Percentiles rank a stretch among this genome's conserved stretches.
Evolutionary conservation across 139 green algal species (phyloP).

Genomic region (Picocystis salinarum): DNA sequence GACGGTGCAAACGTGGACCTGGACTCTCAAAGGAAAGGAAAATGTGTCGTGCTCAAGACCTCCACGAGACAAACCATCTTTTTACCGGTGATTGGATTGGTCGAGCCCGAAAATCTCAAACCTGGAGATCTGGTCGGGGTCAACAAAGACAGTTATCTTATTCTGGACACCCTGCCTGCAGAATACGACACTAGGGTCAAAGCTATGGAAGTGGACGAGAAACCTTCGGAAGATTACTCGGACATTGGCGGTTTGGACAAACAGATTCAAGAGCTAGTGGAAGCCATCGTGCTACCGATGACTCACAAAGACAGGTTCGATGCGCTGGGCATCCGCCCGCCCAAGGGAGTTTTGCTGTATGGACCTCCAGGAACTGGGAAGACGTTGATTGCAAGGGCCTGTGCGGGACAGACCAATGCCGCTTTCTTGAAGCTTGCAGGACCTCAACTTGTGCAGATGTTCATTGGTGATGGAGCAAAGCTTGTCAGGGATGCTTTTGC

Average conservation of each 20-base stretch:
- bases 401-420: conserved; percentile 93
- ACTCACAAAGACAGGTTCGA: conserved; percentile 88
- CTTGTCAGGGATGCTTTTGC: conserved; percentile 94
- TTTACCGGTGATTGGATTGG: conserved; percentile 86
- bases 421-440: conserved; percentile 96
- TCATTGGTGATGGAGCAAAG: conserved; percentile 97
- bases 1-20: conserved; percentile 65
- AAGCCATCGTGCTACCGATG: conserved; percentile 95
- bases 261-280: conserved; percentile 91
- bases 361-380: conserved; percentile 86
- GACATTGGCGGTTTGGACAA: conserved; percentile 95
- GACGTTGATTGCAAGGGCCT: conserved; percentile 80
- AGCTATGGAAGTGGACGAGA: conserved; percentile 85
- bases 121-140: conserved; percentile 48
- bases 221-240: conserved; percentile 95
- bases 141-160: conserved; percentile 98
- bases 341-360: conserved; percentile 81
- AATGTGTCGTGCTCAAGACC: conserved; percentile 96
- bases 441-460: conserved; percentile 94
- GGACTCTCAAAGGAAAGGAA: conserved; percentile 71
- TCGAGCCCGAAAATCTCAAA: conserved; percentile 44
- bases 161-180: conserved; percentile 89
- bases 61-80: conserved; percentile 95
- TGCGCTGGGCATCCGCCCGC: conserved; percentile 80
- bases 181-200: conserved; percentile 96